A percentile compares a stretch with the other conserved stretches of the same genome.
phyloP scores from a whole-genome alignment of 305 asterid genomes.

The Withania somnifera region DNA sequence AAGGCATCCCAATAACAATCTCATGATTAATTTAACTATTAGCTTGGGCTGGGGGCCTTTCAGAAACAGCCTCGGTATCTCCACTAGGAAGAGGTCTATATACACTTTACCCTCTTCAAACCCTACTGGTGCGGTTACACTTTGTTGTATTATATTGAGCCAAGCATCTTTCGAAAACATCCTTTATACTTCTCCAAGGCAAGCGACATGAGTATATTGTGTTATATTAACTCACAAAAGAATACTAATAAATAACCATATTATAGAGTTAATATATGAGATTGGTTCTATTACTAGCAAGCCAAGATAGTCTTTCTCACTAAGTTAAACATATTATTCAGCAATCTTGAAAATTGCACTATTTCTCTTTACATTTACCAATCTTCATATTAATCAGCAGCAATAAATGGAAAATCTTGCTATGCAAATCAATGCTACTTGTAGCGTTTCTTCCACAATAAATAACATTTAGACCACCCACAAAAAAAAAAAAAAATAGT shows the following conservation, averaged over 20 bases:
- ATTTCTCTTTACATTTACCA: not conserved
- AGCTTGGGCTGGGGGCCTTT: not conserved
- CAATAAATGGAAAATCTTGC: not conserved
- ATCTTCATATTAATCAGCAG: not conserved
- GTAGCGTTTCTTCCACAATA: not conserved
- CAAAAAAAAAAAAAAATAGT: not conserved
- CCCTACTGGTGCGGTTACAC: too few species aligned
- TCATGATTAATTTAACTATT: not conserved
- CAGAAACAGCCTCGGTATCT: too few species aligned
- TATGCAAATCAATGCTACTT: not conserved
- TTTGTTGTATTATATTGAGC: not conserved
- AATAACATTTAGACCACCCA: not conserved
- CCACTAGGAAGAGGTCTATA: too few species aligned
- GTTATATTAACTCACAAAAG: not conserved
- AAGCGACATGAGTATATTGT: too few species aligned
- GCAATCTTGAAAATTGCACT: too few species aligned
- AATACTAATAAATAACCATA: not conserved
- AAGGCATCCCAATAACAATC: not conserved
- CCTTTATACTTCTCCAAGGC: too few species aligned
- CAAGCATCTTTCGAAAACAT: too few species aligned
- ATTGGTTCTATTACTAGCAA: not conserved
- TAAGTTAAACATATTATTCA: too few species aligned
- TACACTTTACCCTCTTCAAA: too few species aligned
- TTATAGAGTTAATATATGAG: not conserved
- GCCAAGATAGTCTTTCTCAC: too few species aligned